Evolutionary conservation across 2,329 filamentous ascomycete genomes (phyloP), one percentile per base, ranked within the genome.

Genomic region (Tympanopsis confertula): DNA sequence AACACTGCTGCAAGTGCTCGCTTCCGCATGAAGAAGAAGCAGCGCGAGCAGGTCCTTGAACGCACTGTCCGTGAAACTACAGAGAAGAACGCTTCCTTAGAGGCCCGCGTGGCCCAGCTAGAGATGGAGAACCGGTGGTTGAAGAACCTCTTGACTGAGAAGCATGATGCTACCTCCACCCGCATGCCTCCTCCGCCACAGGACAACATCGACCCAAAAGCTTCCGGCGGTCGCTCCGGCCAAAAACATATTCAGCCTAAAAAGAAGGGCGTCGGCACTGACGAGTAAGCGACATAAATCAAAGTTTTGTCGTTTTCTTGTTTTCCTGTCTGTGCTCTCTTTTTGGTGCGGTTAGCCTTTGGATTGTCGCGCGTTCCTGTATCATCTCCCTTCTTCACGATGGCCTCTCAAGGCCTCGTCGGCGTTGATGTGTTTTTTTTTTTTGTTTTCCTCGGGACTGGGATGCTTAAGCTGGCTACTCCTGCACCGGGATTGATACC

Each of bases 11-110:
- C 86, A 39, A 87, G 81, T 46, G 86, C 86, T 14, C 82, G 86
- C 36, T 94, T 94, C 71, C 82, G 86, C 42, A 78, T 91, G 55
- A 94, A 94, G 77, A 94, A 94, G 80, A 94, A 94, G 75, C 85
- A 91, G 63, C 81, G 86, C 37, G 86, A 94, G 65, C 83, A 88
- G 58, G 82, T 84, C 5, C 75, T 93, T 38, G 85, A 89, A 59
- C 78, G 77, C 51, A 81, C 77, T 3, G 80, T 86, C 50, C 86
- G 87, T 59, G 86, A 93, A 47, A 84, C 89, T 62, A 75, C 75
- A 19, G 83, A 91, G 35, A 87, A 87, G 62, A 82, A 88, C 37
- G 67, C 74, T 14, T 66, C 68, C 14, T 69, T 94, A 5, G 84
- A 93, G 60, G 70, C 70, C 50, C 76, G 77, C 41, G 80, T 91